phyloP scores from a whole-genome alignment of 306 rosid species.

The Oemleria cerasiformis region DNA sequence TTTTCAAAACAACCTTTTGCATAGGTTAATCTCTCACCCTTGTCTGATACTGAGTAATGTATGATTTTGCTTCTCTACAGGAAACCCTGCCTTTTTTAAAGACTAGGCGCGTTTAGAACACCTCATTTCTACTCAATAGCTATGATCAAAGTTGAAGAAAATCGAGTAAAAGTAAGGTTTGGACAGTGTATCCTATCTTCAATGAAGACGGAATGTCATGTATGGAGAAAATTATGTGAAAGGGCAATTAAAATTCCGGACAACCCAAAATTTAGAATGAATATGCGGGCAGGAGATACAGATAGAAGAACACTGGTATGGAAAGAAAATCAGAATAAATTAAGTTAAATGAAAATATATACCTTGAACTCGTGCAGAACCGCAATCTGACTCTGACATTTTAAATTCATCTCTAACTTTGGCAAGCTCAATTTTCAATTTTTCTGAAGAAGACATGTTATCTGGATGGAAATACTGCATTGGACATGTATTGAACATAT shows the following conservation, averaged over 20 bases:
- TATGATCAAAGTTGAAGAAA: neutral
- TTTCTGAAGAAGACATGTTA: constrained; percentile 84
- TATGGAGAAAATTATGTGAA: neutral
- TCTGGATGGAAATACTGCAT: constrained; percentile 88
- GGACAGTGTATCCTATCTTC: too few relatives aligned
- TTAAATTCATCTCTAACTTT: constrained; percentile 84
- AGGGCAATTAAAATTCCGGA: neutral
- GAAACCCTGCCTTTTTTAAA: too few relatives aligned
- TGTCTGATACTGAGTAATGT: neutral
- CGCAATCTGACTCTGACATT: constrained; percentile 93
- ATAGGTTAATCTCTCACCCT: neutral
- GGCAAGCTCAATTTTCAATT: constrained; percentile 72
- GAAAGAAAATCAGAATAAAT: neutral
- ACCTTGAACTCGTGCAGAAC: constrained; percentile 95
- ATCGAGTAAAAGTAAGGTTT: neutral
- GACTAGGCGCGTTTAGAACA: too few relatives aligned
- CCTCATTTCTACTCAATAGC: too few relatives aligned
- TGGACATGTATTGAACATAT: constrained; percentile 21
- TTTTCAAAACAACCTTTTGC: neutral
- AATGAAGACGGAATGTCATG: too few relatives aligned
- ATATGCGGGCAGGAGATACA: neutral
- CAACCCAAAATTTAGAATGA: neutral
- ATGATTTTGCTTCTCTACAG: too few relatives aligned
- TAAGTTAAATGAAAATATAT: constrained; percentile 17
- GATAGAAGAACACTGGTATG: constrained; percentile 4